These are phyloP conservation scores for Globisporangium irregulare DNA, from an alignment of 352 stramenopile genomes.

Conservation along the genomic window DNA sequence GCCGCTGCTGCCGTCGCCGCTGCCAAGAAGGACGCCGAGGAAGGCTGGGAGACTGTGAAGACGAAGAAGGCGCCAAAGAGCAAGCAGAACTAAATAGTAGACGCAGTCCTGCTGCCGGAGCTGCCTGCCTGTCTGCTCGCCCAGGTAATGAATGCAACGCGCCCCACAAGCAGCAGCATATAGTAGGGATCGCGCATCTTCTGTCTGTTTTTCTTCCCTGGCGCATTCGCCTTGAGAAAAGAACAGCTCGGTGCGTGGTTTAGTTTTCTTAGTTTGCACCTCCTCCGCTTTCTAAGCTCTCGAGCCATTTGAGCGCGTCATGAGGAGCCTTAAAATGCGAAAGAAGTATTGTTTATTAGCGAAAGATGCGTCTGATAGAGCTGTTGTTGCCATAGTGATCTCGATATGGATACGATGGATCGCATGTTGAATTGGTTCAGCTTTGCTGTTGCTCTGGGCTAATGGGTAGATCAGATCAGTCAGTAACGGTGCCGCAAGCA, in stretches of 20 bases:
- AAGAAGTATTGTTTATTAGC: conserved; percentile 18
- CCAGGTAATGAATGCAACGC: background rate
- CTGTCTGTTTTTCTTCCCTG: background rate
- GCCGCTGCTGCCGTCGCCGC: conserved; percentile 36
- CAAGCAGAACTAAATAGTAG: conserved; percentile 51
- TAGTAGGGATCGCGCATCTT: conserved; percentile 8
- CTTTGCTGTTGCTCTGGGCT: background rate
- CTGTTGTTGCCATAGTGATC: background rate
- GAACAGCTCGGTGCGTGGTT: conserved; percentile 5
- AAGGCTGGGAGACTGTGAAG: conserved; percentile 78
- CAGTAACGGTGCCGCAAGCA: background rate
- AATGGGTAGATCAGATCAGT: background rate
- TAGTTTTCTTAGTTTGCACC: conserved; percentile 15
- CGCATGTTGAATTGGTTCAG: conserved; percentile 1
- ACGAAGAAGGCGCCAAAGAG: conserved; percentile 56
- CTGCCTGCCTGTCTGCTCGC: background rate
- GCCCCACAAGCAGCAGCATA: conserved; percentile 1
- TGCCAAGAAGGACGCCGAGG: conserved; percentile 61
- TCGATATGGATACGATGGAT: background rate
- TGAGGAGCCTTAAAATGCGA: background rate
- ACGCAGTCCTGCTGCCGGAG: background rate
- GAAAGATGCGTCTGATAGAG: background rate
- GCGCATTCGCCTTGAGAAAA: background rate
- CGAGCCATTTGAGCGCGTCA: background rate
- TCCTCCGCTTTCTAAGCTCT: background rate